Base-by-base conservation (phyloP, 2,329 filamentous ascomycete genomes). In the Acrocalymma vagum region DNA sequence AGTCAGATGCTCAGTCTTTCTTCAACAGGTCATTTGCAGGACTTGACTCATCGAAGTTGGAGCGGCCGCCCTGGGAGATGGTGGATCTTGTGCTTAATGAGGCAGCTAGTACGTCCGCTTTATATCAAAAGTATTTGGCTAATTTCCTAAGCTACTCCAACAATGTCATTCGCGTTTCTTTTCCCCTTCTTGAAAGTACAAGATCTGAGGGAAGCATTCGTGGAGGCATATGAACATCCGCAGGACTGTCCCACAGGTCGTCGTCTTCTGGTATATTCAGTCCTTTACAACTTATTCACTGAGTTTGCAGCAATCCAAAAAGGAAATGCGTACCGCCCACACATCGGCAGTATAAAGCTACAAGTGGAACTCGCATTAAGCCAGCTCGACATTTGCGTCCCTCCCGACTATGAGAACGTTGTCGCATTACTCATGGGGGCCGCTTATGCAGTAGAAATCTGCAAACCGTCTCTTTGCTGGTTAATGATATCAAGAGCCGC, bases 311-410 rank as follows among this genome's bases (percentile, higher is more conserved):
- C 35, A 39, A 58, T 48, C 42, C 3, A 38, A 43, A 10, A 51
- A 54, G 52, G 48, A 51, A 9, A 33, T 41, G n/a, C 29, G 20
- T 14, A 29, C 36, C 6, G 45, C 35, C 15, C 21, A 28, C 13
- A 26, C 26, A 9, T 56, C 39, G 18, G 46, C 26, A 22, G 38
- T 56, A 6, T 51, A 43, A 32, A 38, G 25, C 10, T 62, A 11
- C 79, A 79, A 32, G 55, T 79, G 13, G 73, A 78, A 45, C 67
- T 62, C 20, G 58, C 58, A 6, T 51, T 71, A 37, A 60, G 55
- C 21, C 56, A 67, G 18, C 47, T 71, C 6, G 59, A 66, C 25
- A 50, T 69, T 1, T 63, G 65, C 38, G 42, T 70, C 32, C 55
- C 63, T 4, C 56, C 65, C 4, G 67, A 45, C 14, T 62, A 62